Evolutionary conservation across 1,139 yeast species (phyloP).

Genomic region (Geotrichum australiense): DNA sequence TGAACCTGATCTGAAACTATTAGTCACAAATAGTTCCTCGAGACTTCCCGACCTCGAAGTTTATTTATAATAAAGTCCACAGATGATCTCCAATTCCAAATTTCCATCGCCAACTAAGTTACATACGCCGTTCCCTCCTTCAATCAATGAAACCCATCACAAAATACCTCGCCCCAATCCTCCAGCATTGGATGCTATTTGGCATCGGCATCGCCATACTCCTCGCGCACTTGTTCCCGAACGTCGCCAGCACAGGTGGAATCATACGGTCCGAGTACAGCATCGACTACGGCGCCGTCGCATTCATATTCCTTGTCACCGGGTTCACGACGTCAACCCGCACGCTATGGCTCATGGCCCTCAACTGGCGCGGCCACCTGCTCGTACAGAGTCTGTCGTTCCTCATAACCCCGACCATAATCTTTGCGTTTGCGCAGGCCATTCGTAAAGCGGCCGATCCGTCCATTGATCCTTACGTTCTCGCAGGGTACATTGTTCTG

Average conservation of each 20-base stretch:
- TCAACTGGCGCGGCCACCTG: slow-evolving; percentile 77
- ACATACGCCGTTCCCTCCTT: too few species aligned
- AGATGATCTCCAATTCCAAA: too few species aligned
- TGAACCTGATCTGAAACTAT: too few species aligned
- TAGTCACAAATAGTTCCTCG: too few species aligned
- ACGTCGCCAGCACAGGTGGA: slow-evolving; percentile 79
- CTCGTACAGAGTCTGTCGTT: slow-evolving; percentile 64
- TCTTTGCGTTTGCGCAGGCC: slow-evolving; percentile 67
- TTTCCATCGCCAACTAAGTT: too few species aligned
- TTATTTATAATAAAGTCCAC: too few species aligned
- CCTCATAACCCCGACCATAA: slow-evolving; percentile 64
- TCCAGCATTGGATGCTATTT: slow-evolving; percentile 61
- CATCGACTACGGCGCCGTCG: slow-evolving; percentile 82
- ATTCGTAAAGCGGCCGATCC: slow-evolving; percentile 52
- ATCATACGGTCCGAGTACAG: slow-evolving; percentile 65
- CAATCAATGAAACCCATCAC: too few species aligned
- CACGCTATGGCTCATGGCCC: slow-evolving; percentile 51
- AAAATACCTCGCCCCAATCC: too few species aligned
- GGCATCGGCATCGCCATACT: slow-evolving; percentile 65
- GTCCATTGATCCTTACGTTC: slow-evolving; percentile 61
- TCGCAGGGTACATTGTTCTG: slow-evolving; percentile 74
- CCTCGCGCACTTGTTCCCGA: slow-evolving; percentile 70
- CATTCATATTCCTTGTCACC: slow-evolving; percentile 70
- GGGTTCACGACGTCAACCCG: slow-evolving; percentile 71
- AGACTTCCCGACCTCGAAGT: too few species aligned